Conservation (phyloP, 495 filamentous ascomycete genomes). For the Penicillium odoratum region DNA sequence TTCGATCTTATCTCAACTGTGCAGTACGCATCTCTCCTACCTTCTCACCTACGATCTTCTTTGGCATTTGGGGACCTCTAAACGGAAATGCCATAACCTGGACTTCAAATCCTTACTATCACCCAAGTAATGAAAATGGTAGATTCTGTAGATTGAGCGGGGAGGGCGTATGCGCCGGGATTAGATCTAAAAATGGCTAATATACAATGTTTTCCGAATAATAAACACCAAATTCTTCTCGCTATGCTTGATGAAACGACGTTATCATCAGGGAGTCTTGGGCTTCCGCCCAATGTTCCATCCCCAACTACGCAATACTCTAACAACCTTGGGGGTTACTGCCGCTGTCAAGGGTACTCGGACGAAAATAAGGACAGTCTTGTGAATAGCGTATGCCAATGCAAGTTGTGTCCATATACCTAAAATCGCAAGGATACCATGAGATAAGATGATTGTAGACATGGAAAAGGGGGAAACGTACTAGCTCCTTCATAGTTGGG, state of each 20-base stretch:
- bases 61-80: too few species aligned
- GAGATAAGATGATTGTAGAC: neutral
- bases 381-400: slow-evolving; percentile 95
- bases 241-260: slow-evolving; percentile 32
- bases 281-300: slow-evolving; percentile 68
- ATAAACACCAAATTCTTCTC: slow-evolving; percentile 16
- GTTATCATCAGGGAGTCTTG: slow-evolving; percentile 33
- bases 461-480: slow-evolving; percentile 34
- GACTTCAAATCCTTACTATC: too few species aligned
- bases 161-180: slow-evolving; percentile 23
- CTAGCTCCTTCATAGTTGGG: slow-evolving; percentile 49
- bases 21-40: too few species aligned
- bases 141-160: slow-evolving; percentile 28
- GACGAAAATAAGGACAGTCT: slow-evolving; percentile 96
- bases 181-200: slow-evolving; percentile 40
- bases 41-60: too few species aligned
- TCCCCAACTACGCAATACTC: slow-evolving; percentile 80
- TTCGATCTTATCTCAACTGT: too few species aligned
- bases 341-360: slow-evolving; percentile 87
- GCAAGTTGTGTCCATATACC: slow-evolving; percentile 86
- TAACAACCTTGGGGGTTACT: slow-evolving; percentile 88
- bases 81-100: too few species aligned
- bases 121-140: too few species aligned
- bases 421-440: slow-evolving; percentile 25
- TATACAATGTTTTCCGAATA: slow-evolving; percentile 32